Evolutionary conservation across 2,329 filamentous ascomycete species (phyloP), one percentile per base, ranked within the genome.

Genomic region (Rhytidhysteron rufulum): DNA sequence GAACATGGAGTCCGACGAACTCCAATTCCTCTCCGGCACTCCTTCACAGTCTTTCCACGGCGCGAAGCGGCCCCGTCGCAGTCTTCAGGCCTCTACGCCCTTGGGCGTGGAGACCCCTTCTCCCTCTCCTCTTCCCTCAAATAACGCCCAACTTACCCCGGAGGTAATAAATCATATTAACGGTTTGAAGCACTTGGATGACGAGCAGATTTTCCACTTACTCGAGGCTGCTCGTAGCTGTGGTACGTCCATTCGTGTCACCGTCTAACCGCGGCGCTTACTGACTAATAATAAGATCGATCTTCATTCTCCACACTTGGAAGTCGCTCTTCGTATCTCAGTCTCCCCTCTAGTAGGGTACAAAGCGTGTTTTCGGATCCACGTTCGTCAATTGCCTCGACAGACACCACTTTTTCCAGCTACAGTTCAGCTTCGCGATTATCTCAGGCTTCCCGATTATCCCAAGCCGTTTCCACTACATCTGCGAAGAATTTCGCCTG

Each of bases 401-500:
- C 62, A 40, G 62, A 65, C 41, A 62, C 60, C 2, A 62, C 58
- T 7, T 65, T 59, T 40, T 64, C 55, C n/a, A 54, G 57, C 43
- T 64, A 62, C 40, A 64, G 58, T 48, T 53, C 60, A 31, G 57
- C 55, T 3, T 62, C 58, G 40, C 55, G 61, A 27, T 51, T 65
- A 35, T 65, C 61, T 4, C 62, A 60, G n/a, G 55, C 62, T 2
- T 64, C 60, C 10, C 62, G 60, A 19, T 50, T 65, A 21, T 65
- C 62, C 8, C 63, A 58, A 10, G 56, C 62, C 34, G 62, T 60
- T 4, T 62, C 51, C 19, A 50, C 53, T 8, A 60, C 62, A 15
- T 53, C 56, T 4, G 54, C 58, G 6, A 66, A 67, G 48, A 67
- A 65, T 42, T 68, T 67, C 32, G 63, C 62, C 3, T 74, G 69